Conservation (phyloP, 106 monocot genomes). For the Allium fistulosum region DNA sequence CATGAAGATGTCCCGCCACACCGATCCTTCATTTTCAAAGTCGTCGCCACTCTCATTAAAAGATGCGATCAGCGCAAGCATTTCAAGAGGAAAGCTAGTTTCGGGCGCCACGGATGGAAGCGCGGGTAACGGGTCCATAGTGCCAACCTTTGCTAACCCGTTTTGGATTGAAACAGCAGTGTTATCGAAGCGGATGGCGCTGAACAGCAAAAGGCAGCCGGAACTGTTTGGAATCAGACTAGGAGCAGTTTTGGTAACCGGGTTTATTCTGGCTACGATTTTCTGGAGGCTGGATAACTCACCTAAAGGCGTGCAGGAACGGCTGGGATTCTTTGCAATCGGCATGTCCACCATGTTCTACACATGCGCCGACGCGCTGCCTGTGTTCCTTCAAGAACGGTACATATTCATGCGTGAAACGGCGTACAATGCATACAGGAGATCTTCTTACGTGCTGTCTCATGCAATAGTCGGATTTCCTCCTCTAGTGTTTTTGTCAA, state of each 20-base stretch:
- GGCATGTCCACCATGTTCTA: constrained; percentile 93
- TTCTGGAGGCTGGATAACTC: constrained; percentile 86
- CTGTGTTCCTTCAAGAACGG: constrained; percentile 88
- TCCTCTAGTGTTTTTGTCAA: constrained; percentile 48
- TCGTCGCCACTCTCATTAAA: constrained; percentile 27
- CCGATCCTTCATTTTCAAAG: neutral
- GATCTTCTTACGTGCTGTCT: constrained; percentile 94
- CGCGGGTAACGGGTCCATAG: neutral
- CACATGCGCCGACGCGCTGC: constrained; percentile 90
- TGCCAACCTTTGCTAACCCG: constrained; percentile 72
- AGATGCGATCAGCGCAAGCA: constrained; percentile 82
- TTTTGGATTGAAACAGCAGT: constrained; percentile 58
- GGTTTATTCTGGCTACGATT: constrained; percentile 87
- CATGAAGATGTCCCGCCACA: neutral
- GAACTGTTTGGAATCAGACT: constrained; percentile 63
- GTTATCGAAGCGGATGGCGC: constrained; percentile 33
- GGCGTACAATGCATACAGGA: constrained; percentile 92
- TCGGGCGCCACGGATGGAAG: constrained; percentile 40
- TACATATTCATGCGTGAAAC: constrained; percentile 96
- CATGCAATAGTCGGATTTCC: constrained; percentile 76
- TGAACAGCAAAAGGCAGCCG: constrained; percentile 47
- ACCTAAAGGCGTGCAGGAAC: constrained; percentile 80
- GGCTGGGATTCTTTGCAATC: constrained; percentile 92
- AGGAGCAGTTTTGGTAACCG: constrained; percentile 69
- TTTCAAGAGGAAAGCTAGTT: constrained; percentile 79